A percentile compares a stretch with the other conserved stretches of the same genome.
Evolutionary conservation across 352 stramenopile genomes (phyloP).

Genomic region (Stramenopiles sp.): DNA sequence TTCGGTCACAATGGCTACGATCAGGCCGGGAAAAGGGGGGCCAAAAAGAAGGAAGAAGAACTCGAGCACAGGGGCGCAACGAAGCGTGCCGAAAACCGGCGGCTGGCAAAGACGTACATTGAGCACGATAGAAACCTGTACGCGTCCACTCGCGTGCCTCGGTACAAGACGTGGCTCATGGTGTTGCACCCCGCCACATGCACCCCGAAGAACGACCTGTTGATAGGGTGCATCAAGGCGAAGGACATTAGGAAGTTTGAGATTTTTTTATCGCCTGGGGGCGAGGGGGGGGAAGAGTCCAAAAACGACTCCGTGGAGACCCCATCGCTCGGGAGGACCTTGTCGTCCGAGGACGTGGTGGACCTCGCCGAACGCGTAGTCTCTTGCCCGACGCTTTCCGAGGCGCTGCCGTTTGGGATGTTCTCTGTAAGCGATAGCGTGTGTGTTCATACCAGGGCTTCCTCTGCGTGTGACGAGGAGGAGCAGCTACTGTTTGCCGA

Average conservation of each 20-base stretch:
- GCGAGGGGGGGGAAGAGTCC: too few species aligned
- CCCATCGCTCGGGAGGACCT: too few species aligned
- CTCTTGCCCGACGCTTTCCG: too few species aligned
- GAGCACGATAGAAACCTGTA: neutral
- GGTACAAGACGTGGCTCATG: neutral
- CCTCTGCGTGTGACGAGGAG: too few species aligned
- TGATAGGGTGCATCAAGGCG: neutral
- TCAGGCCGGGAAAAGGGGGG: neutral
- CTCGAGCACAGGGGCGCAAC: neutral
- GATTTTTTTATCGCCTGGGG: conserved; percentile 12
- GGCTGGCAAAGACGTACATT: neutral
- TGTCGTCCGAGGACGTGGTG: too few species aligned
- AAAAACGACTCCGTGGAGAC: too few species aligned
- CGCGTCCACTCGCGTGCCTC: neutral
- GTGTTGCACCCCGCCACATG: neutral
- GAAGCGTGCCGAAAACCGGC: neutral
- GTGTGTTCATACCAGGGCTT: too few species aligned
- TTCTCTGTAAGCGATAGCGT: too few species aligned
- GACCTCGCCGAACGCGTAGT: too few species aligned
- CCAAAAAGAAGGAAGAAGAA: neutral
- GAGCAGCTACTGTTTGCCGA: too few species aligned
- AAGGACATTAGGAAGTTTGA: neutral
- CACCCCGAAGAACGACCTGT: neutral
- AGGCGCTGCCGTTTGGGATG: too few species aligned
- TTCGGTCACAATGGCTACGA: neutral